Base-by-base conservation (phyloP, 1,284 basidiomycete species). In the Termitomyces sp. region DNA sequence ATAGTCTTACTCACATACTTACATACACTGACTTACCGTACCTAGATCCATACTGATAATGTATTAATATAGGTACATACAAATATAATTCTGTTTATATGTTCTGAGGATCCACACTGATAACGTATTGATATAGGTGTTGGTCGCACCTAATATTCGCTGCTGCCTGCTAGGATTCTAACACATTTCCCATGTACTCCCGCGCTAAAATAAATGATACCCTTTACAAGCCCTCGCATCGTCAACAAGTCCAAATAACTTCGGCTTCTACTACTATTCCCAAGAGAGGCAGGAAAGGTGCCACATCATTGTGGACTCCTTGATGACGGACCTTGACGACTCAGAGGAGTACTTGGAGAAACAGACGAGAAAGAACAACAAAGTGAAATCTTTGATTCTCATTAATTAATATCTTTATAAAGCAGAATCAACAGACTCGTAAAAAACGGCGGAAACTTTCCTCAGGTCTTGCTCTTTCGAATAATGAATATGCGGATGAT, bases 371-470 rank as follows among this genome's bases (percentile, higher is more conserved):
- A 31, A 19, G 8, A 49, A 38, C 8, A 38, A 2, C 24, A 54
- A 43, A 33, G 53, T 49, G n/a, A 43, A 7, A 5, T 3, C 3
- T 42, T 1, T 31, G 30, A 13, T 38, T 44, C 17, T n/a, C 4
- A 28, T 48, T 3, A 9, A 17, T 21, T 47, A n/a, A 24, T 43
- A n/a, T 21, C 7, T 28, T 24, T 2, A 19, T 19, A 8, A 8
- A 19, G 1, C 21, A n/a, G 40, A 19, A 26, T 30, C 26, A 52
- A 44, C 39, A 43, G 40, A 45, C 39, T 43, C 51, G 41, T 24
- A 24, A 39, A 34, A 63, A 63, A 53, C 56, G 58, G 36, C 54
- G 62, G 38, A 63, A 60, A 47, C 24, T 58, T 15, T 4, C 28
- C 1, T 54, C 57, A n/a, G 54, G 52, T 17, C 24, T n/a, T 13